Evolutionary conservation across 2,329 filamentous ascomycete genomes (phyloP).

Genomic region (Ophiocordyceps camponoti-rufipedis): DNA sequence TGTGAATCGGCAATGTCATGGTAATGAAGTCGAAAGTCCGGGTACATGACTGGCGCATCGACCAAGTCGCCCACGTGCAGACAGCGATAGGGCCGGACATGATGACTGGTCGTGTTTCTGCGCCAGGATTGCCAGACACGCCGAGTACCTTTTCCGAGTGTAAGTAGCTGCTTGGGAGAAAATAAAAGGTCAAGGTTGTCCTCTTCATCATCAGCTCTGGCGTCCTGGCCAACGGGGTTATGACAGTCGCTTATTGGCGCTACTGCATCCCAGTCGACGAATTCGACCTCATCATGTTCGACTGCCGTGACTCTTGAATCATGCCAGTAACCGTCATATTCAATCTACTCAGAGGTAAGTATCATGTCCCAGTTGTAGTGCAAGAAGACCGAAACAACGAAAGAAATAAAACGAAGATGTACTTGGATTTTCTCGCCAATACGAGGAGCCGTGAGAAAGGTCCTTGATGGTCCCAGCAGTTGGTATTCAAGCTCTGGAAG

Average conservation of each 20-base stretch:
- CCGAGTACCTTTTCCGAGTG: constrained; percentile 2
- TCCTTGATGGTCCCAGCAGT: constrained; percentile 1
- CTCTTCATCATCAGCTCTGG: constrained; percentile 1
- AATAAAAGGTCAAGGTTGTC: constrained; percentile 1
- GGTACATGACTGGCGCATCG: constrained; percentile 2
- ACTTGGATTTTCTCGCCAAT: constrained; percentile 2
- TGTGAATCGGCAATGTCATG: constrained; percentile 2
- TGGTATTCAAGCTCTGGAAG: constrained; percentile 2
- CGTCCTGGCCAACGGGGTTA: constrained; percentile 1
- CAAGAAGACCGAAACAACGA: neutral
- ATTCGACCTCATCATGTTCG: constrained; percentile 3
- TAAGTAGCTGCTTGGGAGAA: constrained; percentile 1
- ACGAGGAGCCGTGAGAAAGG: constrained; percentile 1
- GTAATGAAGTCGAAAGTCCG: constrained; percentile 3
- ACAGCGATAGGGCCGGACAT: constrained; percentile 3
- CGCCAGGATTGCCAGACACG: constrained; percentile 2
- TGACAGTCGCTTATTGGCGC: constrained; percentile 1
- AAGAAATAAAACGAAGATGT: constrained; percentile 1
- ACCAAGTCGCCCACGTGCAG: constrained; percentile 2
- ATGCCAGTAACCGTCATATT: constrained; percentile 3
- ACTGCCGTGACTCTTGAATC: constrained; percentile 3
- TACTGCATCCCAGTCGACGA: constrained; percentile 2
- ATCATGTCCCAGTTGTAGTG: neutral
- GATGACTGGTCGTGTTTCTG: constrained; percentile 2
- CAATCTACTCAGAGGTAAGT: constrained; percentile 1